A percentile compares a stretch with the other conserved stretches of the same genome.
phyloP scores from a whole-genome alignment of 106 monocot species.

The Platanthera zijinensis region DNA sequence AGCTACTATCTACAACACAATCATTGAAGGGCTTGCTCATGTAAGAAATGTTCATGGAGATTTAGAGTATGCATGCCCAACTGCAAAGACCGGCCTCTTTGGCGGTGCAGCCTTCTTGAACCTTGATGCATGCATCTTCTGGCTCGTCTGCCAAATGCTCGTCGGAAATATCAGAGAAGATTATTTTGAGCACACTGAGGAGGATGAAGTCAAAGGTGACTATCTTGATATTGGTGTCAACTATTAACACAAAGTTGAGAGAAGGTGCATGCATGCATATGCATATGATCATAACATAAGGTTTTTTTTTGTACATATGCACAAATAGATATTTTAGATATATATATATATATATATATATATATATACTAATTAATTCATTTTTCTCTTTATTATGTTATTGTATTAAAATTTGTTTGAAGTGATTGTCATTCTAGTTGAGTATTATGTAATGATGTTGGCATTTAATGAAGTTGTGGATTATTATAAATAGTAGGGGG shows the following conservation, averaged over 20 bases:
- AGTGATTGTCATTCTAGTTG: background rate
- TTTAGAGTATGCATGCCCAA: conserved; percentile 36
- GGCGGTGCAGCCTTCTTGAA: conserved; percentile 83
- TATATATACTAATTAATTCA: background rate
- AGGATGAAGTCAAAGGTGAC: conserved; percentile 6
- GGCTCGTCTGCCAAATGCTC: conserved; percentile 91
- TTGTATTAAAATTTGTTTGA: background rate
- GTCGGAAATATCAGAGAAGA: conserved; percentile 65
- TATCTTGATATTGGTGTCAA: background rate
- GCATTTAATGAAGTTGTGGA: background rate
- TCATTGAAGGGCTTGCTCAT: conserved; percentile 49
- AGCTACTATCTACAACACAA: conserved; percentile 42
- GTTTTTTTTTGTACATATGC: background rate
- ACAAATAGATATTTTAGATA: background rate
- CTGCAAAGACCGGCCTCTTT: conserved; percentile 86
- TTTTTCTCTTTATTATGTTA: background rate
- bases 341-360: background rate
- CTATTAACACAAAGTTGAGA: background rate
- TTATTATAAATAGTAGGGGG: background rate
- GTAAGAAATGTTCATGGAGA: conserved; percentile 42
- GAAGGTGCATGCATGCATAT: background rate
- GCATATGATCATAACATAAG: background rate
- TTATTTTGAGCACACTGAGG: conserved; percentile 59
- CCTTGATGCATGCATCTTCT: conserved; percentile 74
- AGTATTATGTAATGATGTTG: background rate